Percentiles rank a stretch among this genome's conserved stretches.
These are phyloP conservation scores for Microcera coccophila DNA, from an alignment of 2,329 filamentous ascomycete genomes.

Conservation along the genomic window DNA sequence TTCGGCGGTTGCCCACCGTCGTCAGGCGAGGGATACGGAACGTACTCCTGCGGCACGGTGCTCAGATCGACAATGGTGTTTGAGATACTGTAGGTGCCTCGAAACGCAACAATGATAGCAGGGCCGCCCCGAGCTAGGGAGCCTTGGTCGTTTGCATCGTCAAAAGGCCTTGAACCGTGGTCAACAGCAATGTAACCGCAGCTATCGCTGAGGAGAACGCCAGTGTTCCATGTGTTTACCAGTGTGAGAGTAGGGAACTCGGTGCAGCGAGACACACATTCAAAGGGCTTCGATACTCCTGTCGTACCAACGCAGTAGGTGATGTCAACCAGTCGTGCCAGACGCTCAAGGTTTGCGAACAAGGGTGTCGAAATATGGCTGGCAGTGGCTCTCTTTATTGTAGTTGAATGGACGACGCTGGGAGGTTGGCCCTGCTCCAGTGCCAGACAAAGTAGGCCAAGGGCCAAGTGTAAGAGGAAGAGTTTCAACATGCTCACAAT, in stretches of 20 bases:
- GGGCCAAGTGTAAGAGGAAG: conserved; percentile 17
- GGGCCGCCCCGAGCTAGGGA: conserved; percentile 11
- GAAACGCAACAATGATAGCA: conserved; percentile 78
- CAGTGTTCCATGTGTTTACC: conserved; percentile 85
- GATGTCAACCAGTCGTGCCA: conserved; percentile 89
- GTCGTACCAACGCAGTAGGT: conserved; percentile 86
- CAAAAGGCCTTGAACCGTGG: conserved; percentile 41
- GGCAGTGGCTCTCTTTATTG: conserved; percentile 1
- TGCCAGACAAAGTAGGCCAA: conserved; percentile 13
- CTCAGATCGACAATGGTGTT: conserved; percentile 90
- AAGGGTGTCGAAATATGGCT: conserved; percentile 55
- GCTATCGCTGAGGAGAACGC: conserved; percentile 78
- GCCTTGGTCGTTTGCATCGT: conserved; percentile 5
- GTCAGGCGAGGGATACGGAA: conserved; percentile 70
- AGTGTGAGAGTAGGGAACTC: conserved; percentile 81
- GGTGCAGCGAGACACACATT: conserved; percentile 76
- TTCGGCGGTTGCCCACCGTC: conserved; percentile 35
- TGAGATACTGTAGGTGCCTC: conserved; percentile 89
- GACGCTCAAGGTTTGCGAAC: conserved; percentile 79
- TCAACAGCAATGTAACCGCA: conserved; percentile 94
- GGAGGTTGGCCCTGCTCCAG: conserved; percentile 9
- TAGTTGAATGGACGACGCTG: conserved; percentile 3
- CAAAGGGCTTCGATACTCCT: conserved; percentile 78
- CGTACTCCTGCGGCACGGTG: conserved; percentile 83
- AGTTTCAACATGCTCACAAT: conserved; percentile 3